A percentile compares a stretch with the other conserved stretches of the same genome.
Conservation (phyloP, 106 monocot genomes). For the Platanthera guangdongensis region DNA sequence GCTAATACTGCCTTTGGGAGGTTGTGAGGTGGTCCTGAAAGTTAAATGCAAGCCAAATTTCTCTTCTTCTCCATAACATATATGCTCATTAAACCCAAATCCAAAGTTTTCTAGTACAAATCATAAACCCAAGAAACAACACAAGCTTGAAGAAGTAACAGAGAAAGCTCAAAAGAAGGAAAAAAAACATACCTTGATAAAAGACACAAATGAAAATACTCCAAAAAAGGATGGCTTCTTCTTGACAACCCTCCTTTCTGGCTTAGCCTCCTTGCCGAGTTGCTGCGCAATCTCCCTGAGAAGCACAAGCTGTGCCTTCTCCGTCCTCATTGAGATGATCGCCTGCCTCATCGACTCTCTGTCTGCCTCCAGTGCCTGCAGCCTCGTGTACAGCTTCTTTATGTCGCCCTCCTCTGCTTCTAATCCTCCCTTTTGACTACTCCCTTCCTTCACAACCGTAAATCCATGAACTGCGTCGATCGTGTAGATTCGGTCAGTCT, state of each 20-base stretch:
- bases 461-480: conserved; percentile 28
- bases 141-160: not conserved
- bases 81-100: not conserved
- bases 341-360: conserved; percentile 64
- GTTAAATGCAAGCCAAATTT: too few species aligned
- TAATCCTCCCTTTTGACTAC: not conserved
- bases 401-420: conserved; percentile 31
- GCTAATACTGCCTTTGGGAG: not conserved
- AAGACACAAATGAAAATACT: conserved; percentile 23
- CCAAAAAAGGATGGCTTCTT: conserved; percentile 20
- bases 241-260: conserved; percentile 11
- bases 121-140: not conserved
- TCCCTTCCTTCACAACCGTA: not conserved
- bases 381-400: conserved; percentile 45
- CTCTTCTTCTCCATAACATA: not conserved
- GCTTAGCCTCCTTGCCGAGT: conserved; percentile 30
- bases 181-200: conserved; percentile 39
- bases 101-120: not conserved
- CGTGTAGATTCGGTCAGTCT: conserved; percentile 22
- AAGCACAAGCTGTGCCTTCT: conserved; percentile 49
- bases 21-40: too few species aligned
- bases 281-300: conserved; percentile 54
- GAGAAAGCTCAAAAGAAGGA: not conserved
- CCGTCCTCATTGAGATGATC: conserved; percentile 39
- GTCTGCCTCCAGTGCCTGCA: conserved; percentile 60